These are phyloP conservation scores for Panicum hallii DNA, from an alignment of 202 grass and related monocot species.

Conservation along the genomic window DNA sequence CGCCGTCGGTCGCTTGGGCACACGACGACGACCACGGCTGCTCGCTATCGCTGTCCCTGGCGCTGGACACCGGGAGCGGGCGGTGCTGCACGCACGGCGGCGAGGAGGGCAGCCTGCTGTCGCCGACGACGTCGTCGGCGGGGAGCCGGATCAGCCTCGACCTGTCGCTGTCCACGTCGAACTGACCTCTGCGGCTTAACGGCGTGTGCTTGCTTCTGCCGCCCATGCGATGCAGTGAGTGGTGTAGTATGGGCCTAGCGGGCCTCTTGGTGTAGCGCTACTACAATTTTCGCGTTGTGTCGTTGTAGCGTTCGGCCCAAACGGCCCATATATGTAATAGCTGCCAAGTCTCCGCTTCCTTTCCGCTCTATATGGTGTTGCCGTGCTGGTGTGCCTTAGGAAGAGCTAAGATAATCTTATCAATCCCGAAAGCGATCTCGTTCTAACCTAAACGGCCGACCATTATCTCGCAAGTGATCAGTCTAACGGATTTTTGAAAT, in stretches of 20 bases:
- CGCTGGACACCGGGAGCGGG: constrained; percentile 37
- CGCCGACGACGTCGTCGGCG: constrained; percentile 34
- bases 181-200: not conserved
- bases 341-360: not conserved
- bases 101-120: constrained; percentile 50
- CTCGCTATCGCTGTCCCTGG: constrained; percentile 57
- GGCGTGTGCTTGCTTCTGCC: not conserved
- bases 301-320: not conserved
- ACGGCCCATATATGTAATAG: not conserved
- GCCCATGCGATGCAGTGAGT: no score
- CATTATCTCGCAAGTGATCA: no score
- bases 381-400: not conserved
- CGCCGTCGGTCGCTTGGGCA: not conserved
- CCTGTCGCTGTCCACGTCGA: constrained; percentile 46
- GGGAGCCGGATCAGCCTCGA: constrained; percentile 55
- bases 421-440: not conserved
- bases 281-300: not conserved
- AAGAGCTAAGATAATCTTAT: not conserved
- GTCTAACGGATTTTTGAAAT: no score
- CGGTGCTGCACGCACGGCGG: no score
- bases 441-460: no score
- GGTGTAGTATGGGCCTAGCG: not conserved
- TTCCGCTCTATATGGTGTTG: not conserved
- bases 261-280: not conserved
- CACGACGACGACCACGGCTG: constrained; percentile 3